These are phyloP conservation scores for Tricholoma sp. DNA, from an alignment of 768 basidiomycete genomes.

Conservation along the genomic window DNA sequence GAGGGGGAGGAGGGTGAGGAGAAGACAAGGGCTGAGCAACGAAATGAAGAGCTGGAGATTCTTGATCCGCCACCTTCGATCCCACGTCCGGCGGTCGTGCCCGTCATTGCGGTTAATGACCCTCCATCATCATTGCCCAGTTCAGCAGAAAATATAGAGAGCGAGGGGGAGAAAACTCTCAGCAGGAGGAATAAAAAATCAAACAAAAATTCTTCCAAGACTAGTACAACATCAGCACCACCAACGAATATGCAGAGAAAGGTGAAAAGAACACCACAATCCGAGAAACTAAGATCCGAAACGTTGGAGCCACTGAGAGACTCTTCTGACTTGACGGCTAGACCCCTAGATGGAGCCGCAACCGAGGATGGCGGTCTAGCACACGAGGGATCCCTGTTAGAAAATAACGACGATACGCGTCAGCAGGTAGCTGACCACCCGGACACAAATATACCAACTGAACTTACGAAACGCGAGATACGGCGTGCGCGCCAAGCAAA, in stretches of 20 bases:
- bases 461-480: slow-evolving; percentile 72
- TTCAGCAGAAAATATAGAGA: slow-evolving; percentile 4
- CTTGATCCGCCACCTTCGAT: not conserved
- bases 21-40: slow-evolving; percentile 5
- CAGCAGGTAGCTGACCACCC: slow-evolving; percentile 4
- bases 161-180: slow-evolving; percentile 2
- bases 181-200: slow-evolving; percentile 8
- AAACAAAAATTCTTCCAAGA: slow-evolving; percentile 1
- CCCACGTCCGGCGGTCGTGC: slow-evolving; percentile 2
- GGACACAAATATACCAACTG: slow-evolving; percentile 6
- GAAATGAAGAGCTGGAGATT: not conserved
- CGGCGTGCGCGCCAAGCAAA: slow-evolving; percentile 73
- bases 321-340: not conserved
- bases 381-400: not conserved
- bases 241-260: slow-evolving; percentile 14
- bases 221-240: slow-evolving; percentile 1
- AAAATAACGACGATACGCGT: slow-evolving; percentile 3
- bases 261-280: slow-evolving; percentile 8
- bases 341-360: not conserved
- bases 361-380: not conserved
- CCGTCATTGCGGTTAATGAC: not conserved
- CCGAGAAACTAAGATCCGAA: not conserved
- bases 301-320: not conserved
- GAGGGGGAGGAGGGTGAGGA: slow-evolving; percentile 5
- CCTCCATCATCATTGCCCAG: not conserved